Evolutionary conservation across 495 filamentous ascomycete species (phyloP), one percentile per base, ranked within the genome.

Genomic region (Penicillium desertorum): DNA sequence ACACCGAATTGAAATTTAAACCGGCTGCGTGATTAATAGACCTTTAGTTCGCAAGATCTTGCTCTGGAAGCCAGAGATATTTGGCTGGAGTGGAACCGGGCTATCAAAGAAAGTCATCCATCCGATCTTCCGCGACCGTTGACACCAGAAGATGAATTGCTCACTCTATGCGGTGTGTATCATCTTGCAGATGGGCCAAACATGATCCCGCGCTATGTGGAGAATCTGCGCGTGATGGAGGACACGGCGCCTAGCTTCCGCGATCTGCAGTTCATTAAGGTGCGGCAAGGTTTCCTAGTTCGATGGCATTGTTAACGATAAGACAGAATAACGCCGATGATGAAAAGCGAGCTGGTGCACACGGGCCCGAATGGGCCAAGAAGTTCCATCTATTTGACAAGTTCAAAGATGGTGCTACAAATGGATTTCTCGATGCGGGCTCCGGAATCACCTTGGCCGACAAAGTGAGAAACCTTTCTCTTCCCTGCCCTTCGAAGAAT

Each of bases 221-320:
- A 62, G 23, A 62, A 54, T 27, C 36, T 62, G 42, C 30, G 27
- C 1, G 47, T 56, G 19, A 62, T 62, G 56, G 55, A 62, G 27
- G 52, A 62, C 12, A 62, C 60, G 6, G 60, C 60, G 1, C 56
- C 60, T 12, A 43, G 20, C 19, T 62, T 62, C 34, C 60, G 60
- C 10, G 43, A 62, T 42, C 34, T 62, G 43, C 60, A 62, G 29
- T 62, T 62, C 29, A 44, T 62, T 16, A 62, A 62, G 44, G 60
- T 62, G 27, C 27, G 27, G 27, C 27, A 29, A 9, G 1, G 0
- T 29, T 8, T 29, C 6, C 27, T 2, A 29, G 27, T 29, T 29
- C 7, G 0, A 29, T 29, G 27, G 27, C 27, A 29, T 29, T 29
- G 27, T 29, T 29, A 8, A 29, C 7, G 1, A 29, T 9, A 8